These are phyloP conservation scores for Plectosphaerella plurivora DNA, from an alignment of 2,329 filamentous ascomycete species.

Conservation along the genomic window DNA sequence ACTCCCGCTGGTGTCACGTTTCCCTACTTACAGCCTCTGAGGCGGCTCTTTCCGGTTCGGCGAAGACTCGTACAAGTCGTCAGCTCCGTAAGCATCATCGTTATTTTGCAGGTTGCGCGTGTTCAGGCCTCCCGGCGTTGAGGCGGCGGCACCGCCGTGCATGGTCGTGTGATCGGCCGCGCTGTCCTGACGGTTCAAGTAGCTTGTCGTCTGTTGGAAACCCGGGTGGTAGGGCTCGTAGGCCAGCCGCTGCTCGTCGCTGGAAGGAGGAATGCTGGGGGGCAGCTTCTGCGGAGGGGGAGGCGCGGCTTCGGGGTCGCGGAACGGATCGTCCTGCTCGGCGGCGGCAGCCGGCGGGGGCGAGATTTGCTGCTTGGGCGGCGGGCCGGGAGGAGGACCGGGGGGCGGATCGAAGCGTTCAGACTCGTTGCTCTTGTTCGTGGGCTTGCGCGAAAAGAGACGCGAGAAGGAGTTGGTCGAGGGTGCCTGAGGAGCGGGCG, in stretches of 20 bases:
- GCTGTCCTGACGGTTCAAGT: conserved; percentile 33
- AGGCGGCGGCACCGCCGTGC: conserved; percentile 27
- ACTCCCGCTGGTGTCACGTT: too few species aligned
- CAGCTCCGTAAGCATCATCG: conserved; percentile 26
- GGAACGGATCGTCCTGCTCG: conserved; percentile 17
- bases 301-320: conserved; percentile 13
- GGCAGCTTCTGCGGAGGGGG: not conserved
- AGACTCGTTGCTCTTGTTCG: conserved; percentile 20
- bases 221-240: conserved; percentile 35
- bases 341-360: not conserved
- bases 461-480: conserved; percentile 9
- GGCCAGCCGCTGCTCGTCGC: conserved; percentile 27
- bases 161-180: conserved; percentile 34
- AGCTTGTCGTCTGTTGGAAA: conserved; percentile 24
- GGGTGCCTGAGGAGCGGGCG: conserved; percentile 15
- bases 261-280: not conserved
- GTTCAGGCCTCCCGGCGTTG: conserved; percentile 6
- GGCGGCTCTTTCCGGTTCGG: conserved; percentile 30
- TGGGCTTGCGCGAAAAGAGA: not conserved
- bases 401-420: conserved; percentile 11
- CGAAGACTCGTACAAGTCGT: conserved; percentile 35
- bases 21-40: not conserved
- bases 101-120: conserved; percentile 12
- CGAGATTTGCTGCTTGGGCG: conserved; percentile 24
- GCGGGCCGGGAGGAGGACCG: conserved; percentile 14